Evolutionary conservation across 306 rosid genomes (phyloP).

Genomic region (Lathyrus aphaca): DNA sequence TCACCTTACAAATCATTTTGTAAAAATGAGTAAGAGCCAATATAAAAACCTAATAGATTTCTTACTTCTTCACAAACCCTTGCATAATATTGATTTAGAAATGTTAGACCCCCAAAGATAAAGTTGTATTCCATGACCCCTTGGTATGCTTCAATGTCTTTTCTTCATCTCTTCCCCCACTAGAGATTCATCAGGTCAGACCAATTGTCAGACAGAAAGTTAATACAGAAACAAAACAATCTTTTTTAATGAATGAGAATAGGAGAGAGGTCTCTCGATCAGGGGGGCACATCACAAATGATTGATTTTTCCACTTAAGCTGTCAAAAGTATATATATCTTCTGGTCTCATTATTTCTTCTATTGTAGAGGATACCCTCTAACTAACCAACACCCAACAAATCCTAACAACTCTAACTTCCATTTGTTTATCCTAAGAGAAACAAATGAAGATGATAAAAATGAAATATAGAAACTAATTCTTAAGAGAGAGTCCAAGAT

Average conservation of each 20-base stretch:
- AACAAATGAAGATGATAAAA: not conserved
- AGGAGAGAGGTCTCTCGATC: not conserved
- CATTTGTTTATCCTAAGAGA: slow-evolving; percentile 3
- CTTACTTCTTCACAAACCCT: too few species aligned
- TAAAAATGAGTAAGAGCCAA: too few species aligned
- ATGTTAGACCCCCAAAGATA: too few species aligned
- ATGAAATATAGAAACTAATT: not conserved
- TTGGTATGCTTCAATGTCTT: too few species aligned
- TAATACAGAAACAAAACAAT: too few species aligned
- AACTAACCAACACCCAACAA: slow-evolving; percentile 3
- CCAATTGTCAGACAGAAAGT: too few species aligned
- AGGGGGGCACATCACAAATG: not conserved
- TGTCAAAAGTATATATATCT: not conserved
- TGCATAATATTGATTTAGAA: too few species aligned
- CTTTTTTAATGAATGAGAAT: not conserved
- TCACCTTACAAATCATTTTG: too few species aligned
- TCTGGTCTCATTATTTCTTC: not conserved
- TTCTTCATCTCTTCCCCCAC: too few species aligned
- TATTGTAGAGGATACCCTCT: not conserved
- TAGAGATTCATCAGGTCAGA: too few species aligned
- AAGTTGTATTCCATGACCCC: too few species aligned
- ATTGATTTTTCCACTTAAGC: not conserved
- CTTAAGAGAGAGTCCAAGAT: not conserved
- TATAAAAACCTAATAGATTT: too few species aligned
- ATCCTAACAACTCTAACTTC: not conserved